Evolutionary conservation across 2,329 filamentous ascomycete species (phyloP).

Genomic region (Phialophora tarda): DNA sequence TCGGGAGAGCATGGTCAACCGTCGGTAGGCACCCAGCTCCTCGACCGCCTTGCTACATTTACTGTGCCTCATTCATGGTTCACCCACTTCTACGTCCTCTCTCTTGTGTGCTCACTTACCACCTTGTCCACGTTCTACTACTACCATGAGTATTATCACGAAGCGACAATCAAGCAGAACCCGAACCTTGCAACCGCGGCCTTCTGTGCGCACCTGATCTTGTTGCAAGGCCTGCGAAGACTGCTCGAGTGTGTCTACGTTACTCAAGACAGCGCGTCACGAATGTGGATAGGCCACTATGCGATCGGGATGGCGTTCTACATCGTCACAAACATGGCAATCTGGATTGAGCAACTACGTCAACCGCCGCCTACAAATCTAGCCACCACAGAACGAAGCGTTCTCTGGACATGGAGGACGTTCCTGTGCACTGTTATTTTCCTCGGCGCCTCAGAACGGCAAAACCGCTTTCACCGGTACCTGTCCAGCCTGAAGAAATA

Average conservation of each 20-base stretch:
- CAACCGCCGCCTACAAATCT: not conserved
- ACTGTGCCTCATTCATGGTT: conserved; percentile 90
- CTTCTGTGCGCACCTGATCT: conserved; percentile 73
- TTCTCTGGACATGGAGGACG: conserved; percentile 19
- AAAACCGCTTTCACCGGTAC: conserved; percentile 75
- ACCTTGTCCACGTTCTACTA: conserved; percentile 63
- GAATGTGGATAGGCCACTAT: conserved; percentile 89
- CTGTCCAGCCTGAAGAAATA: conserved; percentile 79
- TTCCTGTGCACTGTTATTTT: conserved; percentile 57
- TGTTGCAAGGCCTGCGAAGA: conserved; percentile 74
- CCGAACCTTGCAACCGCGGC: conserved; percentile 50
- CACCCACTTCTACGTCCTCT: conserved; percentile 80
- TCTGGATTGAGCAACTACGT: conserved; percentile 73
- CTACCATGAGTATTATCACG: conserved; percentile 45
- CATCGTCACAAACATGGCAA: conserved; percentile 69
- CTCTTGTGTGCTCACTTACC: conserved; percentile 70
- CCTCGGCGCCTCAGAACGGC: conserved; percentile 70
- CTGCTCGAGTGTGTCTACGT: conserved; percentile 72
- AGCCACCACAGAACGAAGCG: not conserved
- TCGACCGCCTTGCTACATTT: conserved; percentile 59
- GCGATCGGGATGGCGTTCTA: conserved; percentile 80
- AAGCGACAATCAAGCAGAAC: conserved; percentile 42
- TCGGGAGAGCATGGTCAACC: not conserved
- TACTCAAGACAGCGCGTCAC: conserved; percentile 69
- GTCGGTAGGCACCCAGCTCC: conserved; percentile 37